Conservation (phyloP, 305 asterid genomes). For the Fraxinus nigra region DNA sequence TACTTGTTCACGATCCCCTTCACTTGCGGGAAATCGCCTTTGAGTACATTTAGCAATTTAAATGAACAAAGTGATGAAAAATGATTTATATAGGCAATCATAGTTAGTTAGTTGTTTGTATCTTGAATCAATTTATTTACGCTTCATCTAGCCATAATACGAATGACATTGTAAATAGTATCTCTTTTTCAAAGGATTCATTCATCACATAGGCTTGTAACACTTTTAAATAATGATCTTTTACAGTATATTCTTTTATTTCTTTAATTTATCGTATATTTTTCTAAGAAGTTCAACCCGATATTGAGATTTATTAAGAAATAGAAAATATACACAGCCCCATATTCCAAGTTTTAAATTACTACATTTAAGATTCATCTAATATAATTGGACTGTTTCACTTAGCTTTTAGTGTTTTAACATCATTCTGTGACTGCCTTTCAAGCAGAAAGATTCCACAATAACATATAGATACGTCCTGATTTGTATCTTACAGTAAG, state of each 20-base stretch:
- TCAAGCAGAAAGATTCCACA: background rate
- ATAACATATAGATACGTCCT: background rate
- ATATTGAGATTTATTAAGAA: background rate
- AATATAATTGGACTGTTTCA: background rate
- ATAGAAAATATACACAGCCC: background rate
- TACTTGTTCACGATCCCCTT: no score
- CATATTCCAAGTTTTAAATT: background rate
- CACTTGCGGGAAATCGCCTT: background rate
- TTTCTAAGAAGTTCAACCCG: background rate
- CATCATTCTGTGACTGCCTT: background rate
- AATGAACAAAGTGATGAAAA: background rate
- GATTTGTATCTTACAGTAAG: background rate
- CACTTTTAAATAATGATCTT: background rate
- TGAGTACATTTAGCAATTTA: background rate
- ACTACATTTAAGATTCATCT: background rate
- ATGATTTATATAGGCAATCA: background rate
- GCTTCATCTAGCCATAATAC: background rate
- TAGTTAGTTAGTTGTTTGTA: background rate
- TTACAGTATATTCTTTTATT: background rate
- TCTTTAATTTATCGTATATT: background rate
- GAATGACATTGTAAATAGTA: background rate
- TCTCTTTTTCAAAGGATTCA: background rate
- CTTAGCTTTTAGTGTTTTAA: background rate
- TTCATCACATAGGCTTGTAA: background rate
- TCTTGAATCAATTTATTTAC: background rate